These are phyloP conservation scores for Penicillium ucsense DNA, from an alignment of 495 filamentous ascomycete genomes.

Conservation along the genomic window DNA sequence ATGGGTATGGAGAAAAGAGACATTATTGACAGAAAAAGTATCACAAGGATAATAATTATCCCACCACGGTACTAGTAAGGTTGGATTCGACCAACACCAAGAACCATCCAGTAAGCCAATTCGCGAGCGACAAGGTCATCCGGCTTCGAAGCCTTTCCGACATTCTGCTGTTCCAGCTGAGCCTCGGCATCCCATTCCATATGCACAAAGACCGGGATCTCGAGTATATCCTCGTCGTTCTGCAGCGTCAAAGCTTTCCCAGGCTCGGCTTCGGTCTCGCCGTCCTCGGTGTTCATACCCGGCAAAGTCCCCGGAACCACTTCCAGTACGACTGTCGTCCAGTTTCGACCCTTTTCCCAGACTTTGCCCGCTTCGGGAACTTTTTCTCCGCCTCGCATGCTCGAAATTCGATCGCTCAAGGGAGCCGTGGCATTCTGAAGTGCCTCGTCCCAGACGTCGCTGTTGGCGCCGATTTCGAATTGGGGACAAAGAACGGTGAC, in stretches of 20 bases:
- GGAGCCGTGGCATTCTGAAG: conserved; percentile 40
- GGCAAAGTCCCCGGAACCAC: conserved; percentile 60
- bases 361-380: conserved; percentile 86
- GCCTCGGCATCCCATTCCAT: conserved; percentile 85
- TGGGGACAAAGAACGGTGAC: conserved; percentile 91
- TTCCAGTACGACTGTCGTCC: conserved; percentile 85
- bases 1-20: conserved; percentile 10
- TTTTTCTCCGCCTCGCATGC: conserved; percentile 36
- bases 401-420: conserved; percentile 22
- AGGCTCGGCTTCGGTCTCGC: conserved; percentile 4
- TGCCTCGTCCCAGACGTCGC: conserved; percentile 93
- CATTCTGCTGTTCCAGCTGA: conserved; percentile 51
- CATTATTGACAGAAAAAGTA: not conserved
- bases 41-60: not conserved
- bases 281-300: conserved; percentile 17
- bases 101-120: conserved; percentile 89
- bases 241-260: conserved; percentile 26
- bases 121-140: conserved; percentile 52
- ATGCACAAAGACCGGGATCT: conserved; percentile 88
- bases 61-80: conserved; percentile 7
- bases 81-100: conserved; percentile 73
- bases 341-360: conserved; percentile 91
- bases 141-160: conserved; percentile 40
- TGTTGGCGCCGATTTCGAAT: conserved; percentile 91
- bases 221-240: conserved; percentile 81